These are phyloP conservation scores for Diaporthe sp. DNA, from an alignment of 2,329 filamentous ascomycete species.

Conservation along the genomic window DNA sequence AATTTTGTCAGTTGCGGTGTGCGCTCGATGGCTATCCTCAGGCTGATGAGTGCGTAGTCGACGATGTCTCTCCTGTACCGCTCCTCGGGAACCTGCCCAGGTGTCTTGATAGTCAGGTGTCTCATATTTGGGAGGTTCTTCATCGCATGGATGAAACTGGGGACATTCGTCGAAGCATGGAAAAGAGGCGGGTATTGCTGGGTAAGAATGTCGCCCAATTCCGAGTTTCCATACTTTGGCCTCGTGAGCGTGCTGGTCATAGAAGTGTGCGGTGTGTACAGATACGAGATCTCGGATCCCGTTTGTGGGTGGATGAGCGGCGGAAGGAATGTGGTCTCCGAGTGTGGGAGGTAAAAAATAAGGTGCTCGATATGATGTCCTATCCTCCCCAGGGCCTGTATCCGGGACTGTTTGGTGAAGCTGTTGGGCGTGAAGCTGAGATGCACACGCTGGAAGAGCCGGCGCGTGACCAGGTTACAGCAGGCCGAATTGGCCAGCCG, in stretches of 20 bases:
- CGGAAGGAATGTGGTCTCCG: slow-evolving; percentile 81
- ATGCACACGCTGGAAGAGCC: slow-evolving; percentile 75
- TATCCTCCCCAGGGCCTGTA: slow-evolving; percentile 80
- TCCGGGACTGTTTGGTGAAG: slow-evolving; percentile 78
- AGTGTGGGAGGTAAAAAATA: slow-evolving; percentile 81
- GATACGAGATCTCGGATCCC: slow-evolving; percentile 81
- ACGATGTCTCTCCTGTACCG: slow-evolving; percentile 81
- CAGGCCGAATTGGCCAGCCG: slow-evolving; percentile 77
- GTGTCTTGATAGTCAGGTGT: slow-evolving; percentile 81
- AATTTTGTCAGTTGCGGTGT: slow-evolving; percentile 71
- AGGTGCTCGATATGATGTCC: slow-evolving; percentile 83
- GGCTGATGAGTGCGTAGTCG: slow-evolving; percentile 88
- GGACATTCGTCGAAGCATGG: slow-evolving; percentile 88
- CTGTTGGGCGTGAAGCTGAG: slow-evolving; percentile 78
- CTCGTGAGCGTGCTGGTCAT: slow-evolving; percentile 69
- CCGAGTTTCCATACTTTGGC: slow-evolving; percentile 83
- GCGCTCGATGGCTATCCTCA: slow-evolving; percentile 85
- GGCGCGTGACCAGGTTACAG: slow-evolving; percentile 75
- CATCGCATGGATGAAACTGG: slow-evolving; percentile 83
- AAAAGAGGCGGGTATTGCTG: slow-evolving; percentile 91
- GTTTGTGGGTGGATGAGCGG: slow-evolving; percentile 84
- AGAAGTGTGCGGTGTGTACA: slow-evolving; percentile 82
- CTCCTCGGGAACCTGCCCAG: slow-evolving; percentile 75
- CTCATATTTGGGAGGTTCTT: slow-evolving; percentile 74
- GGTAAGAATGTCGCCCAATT: slow-evolving; percentile 83